These are phyloP conservation scores for Ambispora gerdemannii DNA, from an alignment of 192 early-diverging fungal genomes.

Conservation along the genomic window DNA sequence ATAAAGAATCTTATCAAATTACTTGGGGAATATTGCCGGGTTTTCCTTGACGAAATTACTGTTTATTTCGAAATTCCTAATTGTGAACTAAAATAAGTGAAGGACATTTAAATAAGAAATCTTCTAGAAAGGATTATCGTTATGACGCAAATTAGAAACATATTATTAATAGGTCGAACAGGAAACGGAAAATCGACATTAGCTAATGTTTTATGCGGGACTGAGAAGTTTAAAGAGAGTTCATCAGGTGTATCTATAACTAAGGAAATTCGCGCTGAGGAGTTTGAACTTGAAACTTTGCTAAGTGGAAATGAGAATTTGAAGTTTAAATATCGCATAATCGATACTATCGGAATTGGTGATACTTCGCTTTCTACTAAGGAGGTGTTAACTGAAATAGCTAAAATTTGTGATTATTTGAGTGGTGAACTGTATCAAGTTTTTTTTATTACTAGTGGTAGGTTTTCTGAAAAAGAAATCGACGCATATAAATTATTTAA, in stretches of 20 bases:
- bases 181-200: conserved; percentile 3
- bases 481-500: conserved; percentile 5
- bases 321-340: conserved; percentile 10
- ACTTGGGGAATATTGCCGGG: too few species aligned
- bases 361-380: neutral
- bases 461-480: conserved; percentile 9
- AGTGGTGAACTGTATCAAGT: neutral
- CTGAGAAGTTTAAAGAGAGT: neutral
- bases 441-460: neutral
- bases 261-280: neutral
- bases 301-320: too few species aligned
- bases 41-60: too few species aligned
- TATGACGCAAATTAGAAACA: conserved; percentile 4
- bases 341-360: conserved; percentile 2
- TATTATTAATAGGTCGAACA: neutral
- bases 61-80: too few species aligned
- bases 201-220: neutral
- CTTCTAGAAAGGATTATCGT: too few species aligned
- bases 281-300: neutral
- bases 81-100: too few species aligned
- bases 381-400: neutral
- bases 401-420: neutral
- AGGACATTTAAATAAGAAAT: too few species aligned
- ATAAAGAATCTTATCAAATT: too few species aligned
- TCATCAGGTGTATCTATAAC: neutral